A percentile compares a stretch with the other conserved stretches of the same genome.
These are phyloP conservation scores for Globisporangium rhizosaccharum DNA, from an alignment of 352 stramenopile genomes.

Conservation along the genomic window DNA sequence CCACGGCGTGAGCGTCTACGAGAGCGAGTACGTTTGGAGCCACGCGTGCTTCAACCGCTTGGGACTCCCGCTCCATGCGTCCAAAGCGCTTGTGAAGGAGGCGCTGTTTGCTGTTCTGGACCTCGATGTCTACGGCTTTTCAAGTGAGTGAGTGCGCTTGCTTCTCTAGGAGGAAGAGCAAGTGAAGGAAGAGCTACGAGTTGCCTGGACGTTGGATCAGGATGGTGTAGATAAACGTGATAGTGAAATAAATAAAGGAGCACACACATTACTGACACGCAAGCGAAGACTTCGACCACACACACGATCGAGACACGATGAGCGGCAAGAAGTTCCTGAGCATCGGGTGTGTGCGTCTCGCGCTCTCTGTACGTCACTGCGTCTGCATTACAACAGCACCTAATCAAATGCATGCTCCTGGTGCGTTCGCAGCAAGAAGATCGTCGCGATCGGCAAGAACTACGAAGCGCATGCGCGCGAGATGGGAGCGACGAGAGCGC, in stretches of 20 bases:
- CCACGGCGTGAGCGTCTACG: slow-evolving; percentile 4
- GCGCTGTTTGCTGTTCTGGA: neutral
- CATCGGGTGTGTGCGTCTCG: slow-evolving; percentile 25
- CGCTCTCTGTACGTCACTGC: neutral
- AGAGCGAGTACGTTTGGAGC: slow-evolving; percentile 1
- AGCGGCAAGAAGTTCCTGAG: slow-evolving; percentile 53
- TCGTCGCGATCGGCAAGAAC: slow-evolving; percentile 82
- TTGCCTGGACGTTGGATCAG: too few relatives aligned
- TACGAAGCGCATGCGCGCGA: slow-evolving; percentile 78
- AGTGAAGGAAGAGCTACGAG: too few relatives aligned
- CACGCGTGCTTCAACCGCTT: slow-evolving; percentile 6
- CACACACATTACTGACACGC: too few relatives aligned
- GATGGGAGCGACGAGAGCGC: slow-evolving; percentile 58
- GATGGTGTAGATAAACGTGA: too few relatives aligned
- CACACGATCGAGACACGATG: neutral
- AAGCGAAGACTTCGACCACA: too few relatives aligned
- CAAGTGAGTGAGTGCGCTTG: neutral
- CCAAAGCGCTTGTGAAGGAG: neutral
- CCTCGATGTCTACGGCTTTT: neutral
- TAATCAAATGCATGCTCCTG: neutral
- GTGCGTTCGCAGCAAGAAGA: slow-evolving; percentile 55
- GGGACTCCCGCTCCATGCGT: slow-evolving; percentile 5
- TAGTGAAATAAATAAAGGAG: too few relatives aligned
- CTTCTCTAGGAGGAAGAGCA: too few relatives aligned
- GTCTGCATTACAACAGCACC: neutral